Conservation (phyloP, 495 filamentous ascomycete species). For the Cercophora newfieldiana region DNA sequence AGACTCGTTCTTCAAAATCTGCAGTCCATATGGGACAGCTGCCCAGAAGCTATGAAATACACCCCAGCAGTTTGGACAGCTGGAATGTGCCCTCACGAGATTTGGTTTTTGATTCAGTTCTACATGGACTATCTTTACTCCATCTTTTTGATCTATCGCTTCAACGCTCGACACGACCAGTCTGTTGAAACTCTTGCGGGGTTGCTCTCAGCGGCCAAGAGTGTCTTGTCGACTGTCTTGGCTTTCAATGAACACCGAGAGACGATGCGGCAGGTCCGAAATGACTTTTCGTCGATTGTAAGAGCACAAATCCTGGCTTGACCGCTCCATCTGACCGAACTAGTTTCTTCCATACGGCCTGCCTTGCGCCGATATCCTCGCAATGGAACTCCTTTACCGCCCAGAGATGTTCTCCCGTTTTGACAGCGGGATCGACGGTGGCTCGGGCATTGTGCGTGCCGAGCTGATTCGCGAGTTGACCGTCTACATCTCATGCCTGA, state of each 20-base stretch:
- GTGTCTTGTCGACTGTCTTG: constrained; percentile 14
- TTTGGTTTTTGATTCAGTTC: constrained; percentile 15
- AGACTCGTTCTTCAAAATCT: constrained; percentile 15
- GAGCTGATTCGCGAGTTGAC: constrained; percentile 16
- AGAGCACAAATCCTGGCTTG: not conserved
- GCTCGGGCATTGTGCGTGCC: not conserved
- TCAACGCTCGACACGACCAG: constrained; percentile 16
- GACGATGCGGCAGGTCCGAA: constrained; percentile 14
- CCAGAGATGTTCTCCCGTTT: not conserved
- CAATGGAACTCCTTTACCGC: constrained; percentile 14
- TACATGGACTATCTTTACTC: constrained; percentile 19
- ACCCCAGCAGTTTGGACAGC: not conserved
- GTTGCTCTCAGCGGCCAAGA: constrained; percentile 11
- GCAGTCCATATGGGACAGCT: constrained; percentile 13
- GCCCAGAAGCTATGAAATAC: constrained; percentile 14
- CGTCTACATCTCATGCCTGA: constrained; percentile 16
- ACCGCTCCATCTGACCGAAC: not conserved
- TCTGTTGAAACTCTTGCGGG: constrained; percentile 1
- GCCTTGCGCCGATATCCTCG: constrained; percentile 13
- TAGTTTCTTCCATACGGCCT: constrained; percentile 19
- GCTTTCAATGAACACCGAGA: constrained; percentile 18
- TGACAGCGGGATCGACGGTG: not conserved
- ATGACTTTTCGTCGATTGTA: constrained; percentile 15
- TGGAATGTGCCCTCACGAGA: constrained; percentile 10
- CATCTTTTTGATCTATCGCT: constrained; percentile 13